Evolutionary conservation across 2,329 filamentous ascomycete species (phyloP).

Genomic region (Albifimbria verrucaria): DNA sequence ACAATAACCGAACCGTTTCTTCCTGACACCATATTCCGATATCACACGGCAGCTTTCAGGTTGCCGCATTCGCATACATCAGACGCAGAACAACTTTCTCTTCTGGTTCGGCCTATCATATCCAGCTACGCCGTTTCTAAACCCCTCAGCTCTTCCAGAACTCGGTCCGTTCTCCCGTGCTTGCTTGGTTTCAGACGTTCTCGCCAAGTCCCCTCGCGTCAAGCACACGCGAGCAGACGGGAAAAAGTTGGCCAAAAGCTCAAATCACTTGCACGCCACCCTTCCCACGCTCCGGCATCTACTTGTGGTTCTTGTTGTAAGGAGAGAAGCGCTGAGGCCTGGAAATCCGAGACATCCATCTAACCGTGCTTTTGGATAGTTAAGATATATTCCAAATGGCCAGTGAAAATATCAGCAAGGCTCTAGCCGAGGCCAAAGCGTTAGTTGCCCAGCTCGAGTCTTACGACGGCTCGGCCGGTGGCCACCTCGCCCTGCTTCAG

Average conservation of each 20-base stretch:
- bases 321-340: no score
- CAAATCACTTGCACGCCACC: no score
- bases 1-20: no score
- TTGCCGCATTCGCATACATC: neutral
- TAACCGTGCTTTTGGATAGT: no score
- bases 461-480: conserved; percentile 10
- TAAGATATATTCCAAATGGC: conserved; percentile 2
- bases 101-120: neutral
- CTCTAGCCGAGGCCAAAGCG: conserved; percentile 6
- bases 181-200: no score
- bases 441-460: conserved; percentile 17
- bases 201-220: neutral
- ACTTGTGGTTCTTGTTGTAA: no score
- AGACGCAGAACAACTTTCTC: neutral
- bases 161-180: neutral
- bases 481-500: conserved; percentile 14
- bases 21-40: no score
- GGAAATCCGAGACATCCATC: no score
- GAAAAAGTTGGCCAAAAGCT: no score
- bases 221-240: neutral
- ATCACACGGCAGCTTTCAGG: neutral
- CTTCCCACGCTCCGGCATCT: no score
- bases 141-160: neutral
- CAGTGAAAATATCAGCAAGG: conserved; percentile 4
- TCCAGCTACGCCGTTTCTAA: neutral